phyloP scores from a whole-genome alignment of 139 green algal genomes.

The Desmodesmus armatus region DNA sequence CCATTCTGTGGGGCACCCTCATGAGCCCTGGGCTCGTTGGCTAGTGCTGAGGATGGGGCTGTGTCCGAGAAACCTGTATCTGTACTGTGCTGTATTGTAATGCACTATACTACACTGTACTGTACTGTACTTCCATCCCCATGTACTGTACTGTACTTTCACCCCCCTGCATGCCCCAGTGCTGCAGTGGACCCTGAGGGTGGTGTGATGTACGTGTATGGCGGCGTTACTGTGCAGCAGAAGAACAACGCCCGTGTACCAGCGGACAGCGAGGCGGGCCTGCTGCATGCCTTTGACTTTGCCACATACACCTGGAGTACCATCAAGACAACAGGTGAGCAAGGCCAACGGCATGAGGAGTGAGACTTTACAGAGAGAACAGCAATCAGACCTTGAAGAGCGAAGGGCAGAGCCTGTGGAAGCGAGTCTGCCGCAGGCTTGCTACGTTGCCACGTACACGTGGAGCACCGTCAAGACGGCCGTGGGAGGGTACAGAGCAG shows the following conservation, averaged over 20 bases:
- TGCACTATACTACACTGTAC: background rate
- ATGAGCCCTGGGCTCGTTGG: too few species aligned
- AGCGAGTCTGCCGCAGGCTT: too few species aligned
- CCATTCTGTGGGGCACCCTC: too few species aligned
- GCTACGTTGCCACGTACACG: too few species aligned
- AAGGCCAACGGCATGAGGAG: background rate
- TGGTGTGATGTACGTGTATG: conserved; percentile 32
- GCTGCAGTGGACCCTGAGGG: conserved; percentile 30
- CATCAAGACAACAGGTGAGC: conserved; percentile 30
- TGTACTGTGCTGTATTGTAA: background rate
- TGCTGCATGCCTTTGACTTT: conserved; percentile 30
- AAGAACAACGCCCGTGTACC: background rate
- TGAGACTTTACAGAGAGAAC: too few species aligned
- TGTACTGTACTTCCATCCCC: background rate
- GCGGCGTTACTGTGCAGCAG: conserved; percentile 6
- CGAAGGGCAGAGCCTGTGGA: too few species aligned
- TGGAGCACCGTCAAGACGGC: too few species aligned
- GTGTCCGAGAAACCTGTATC: background rate
- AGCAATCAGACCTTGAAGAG: too few species aligned
- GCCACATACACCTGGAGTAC: conserved; percentile 38
- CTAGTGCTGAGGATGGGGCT: too few species aligned
- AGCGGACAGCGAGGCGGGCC: conserved; percentile 20
- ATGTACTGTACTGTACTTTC: background rate
- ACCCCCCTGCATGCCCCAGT: background rate
- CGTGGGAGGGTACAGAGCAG: too few species aligned